Base-by-base conservation (phyloP, 495 filamentous ascomycete genomes). In the Podospora pseudopauciseta region DNA sequence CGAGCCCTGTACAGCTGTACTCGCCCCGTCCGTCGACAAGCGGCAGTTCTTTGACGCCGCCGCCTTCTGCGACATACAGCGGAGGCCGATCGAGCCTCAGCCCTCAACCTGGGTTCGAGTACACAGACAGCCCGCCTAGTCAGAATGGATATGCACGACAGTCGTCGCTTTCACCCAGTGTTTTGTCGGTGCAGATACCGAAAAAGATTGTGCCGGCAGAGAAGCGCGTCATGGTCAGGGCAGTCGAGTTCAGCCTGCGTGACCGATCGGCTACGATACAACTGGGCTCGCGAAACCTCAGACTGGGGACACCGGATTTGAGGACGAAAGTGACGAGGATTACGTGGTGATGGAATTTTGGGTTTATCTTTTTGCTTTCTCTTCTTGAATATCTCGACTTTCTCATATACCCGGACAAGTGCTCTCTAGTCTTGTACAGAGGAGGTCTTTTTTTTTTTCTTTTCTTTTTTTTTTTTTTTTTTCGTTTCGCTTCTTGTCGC, bases 211-310 rank as follows among this genome's bases (percentile, higher is more conserved):
- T 83, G 27, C 81, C 82, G 0, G 82, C 82, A 26, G 81, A 84
- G 39, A 82, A 76, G 73, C 80, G 84, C 7, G 81, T 86, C 60
- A 86, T 86, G 83, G 82, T 86, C 32, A 77, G 81, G 65, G 80
- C 82, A 23, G 84, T 86, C 67, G 74, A 85, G 71, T 86, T 86
- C 65, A 80, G 86, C 61, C 72, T 86, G 64, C 82, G 82, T 28
- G 75, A 80, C 70, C 76, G 80, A 30, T 79, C 78, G 32, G 84
- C 84, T 11, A 73, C 75, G 0, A 74, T 86, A 5, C 74, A 83
- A 69, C 82, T 84, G 26, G 84, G 84, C 49, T 83, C 83, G 30
- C 74, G 84, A 63, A 81, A 81, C n/a, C 70, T 83, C n/a, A 78
- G 74, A 18, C 80, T 76, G 7, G 82, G 82, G 6, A 79, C 81